These are phyloP conservation scores for Penicillium malachiteum DNA, from an alignment of 495 filamentous ascomycete species.

Conservation along the genomic window DNA sequence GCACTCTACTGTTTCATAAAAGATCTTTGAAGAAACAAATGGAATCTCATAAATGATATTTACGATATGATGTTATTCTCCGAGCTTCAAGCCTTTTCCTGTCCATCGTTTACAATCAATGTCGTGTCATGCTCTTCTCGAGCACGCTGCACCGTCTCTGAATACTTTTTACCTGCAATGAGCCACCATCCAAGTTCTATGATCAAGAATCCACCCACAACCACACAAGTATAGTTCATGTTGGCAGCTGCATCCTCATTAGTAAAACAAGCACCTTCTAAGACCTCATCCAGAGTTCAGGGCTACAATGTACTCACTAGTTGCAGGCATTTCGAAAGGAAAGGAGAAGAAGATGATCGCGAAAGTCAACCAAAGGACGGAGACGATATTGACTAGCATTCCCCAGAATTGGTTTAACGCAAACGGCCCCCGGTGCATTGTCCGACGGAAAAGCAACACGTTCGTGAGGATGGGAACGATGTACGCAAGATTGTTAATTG, in stretches of 20 bases:
- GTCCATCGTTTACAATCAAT: background rate
- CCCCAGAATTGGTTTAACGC: conserved; percentile 25
- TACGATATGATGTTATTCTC: background rate
- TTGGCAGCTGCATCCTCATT: conserved; percentile 32
- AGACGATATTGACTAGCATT: conserved; percentile 37
- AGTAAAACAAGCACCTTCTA: background rate
- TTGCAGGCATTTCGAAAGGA: conserved; percentile 57
- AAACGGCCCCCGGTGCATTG: conserved; percentile 37
- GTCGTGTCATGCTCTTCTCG: conserved; percentile 31
- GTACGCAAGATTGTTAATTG: conserved; percentile 38
- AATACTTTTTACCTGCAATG: conserved; percentile 35
- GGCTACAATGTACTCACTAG: conserved; percentile 16
- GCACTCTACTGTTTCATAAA: conserved; percentile 3
- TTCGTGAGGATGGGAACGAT: conserved; percentile 38
- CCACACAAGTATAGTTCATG: conserved; percentile 73
- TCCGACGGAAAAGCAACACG: conserved; percentile 30
- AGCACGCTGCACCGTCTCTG: conserved; percentile 25
- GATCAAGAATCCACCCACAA: conserved; percentile 56
- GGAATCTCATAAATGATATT: background rate
- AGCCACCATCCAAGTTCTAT: conserved; percentile 44
- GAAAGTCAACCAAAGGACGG: conserved; percentile 36
- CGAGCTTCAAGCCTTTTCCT: conserved; percentile 1
- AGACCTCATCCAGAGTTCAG: background rate
- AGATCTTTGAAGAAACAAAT: too few species aligned
- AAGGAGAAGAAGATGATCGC: conserved; percentile 71